phyloP scores from a whole-genome alignment of 2,329 filamentous ascomycete species.

The Ophiostoma quercus region DNA sequence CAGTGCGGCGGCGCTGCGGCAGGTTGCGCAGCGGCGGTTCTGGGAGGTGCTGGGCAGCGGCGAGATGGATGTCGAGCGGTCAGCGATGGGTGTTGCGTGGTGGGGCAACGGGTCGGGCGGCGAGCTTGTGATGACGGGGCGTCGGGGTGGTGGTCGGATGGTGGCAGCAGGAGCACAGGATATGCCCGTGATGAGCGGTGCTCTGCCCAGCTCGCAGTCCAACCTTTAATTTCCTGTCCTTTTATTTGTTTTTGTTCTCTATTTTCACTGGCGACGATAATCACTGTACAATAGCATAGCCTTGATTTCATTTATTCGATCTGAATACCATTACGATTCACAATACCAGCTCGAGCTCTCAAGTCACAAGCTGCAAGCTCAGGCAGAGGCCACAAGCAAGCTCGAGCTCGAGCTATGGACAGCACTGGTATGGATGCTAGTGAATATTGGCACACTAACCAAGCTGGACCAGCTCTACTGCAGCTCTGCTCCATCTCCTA shows the following conservation, averaged over 20 bases:
- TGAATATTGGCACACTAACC: background rate
- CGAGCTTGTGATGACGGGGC: conserved; percentile 42
- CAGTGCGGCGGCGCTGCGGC: conserved; percentile 46
- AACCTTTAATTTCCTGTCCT: background rate
- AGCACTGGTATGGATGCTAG: background rate
- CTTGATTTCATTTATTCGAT: background rate
- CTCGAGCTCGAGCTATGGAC: background rate
- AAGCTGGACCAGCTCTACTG: conserved; percentile 6
- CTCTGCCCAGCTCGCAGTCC: conserved; percentile 34
- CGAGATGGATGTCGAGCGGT: conserved; percentile 83
- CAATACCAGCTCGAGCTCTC: background rate
- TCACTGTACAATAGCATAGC: conserved; percentile 14
- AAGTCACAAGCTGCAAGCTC: background rate
- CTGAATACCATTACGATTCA: background rate
- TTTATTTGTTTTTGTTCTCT: background rate
- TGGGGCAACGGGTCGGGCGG: conserved; percentile 63
- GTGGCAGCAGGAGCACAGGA: conserved; percentile 38
- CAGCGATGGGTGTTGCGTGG: conserved; percentile 75
- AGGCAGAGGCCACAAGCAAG: too few relatives aligned
- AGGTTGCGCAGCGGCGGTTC: conserved; percentile 63
- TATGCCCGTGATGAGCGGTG: conserved; percentile 22
- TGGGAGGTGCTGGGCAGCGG: conserved; percentile 75
- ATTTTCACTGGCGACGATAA: background rate
- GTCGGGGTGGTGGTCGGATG: background rate
- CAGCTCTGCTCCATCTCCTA: background rate